Percentiles rank a stretch among this genome's conserved stretches.
These are phyloP conservation scores for Thalassiosira hispida DNA, from an alignment of 352 stramenopile species.

Conservation along the genomic window DNA sequence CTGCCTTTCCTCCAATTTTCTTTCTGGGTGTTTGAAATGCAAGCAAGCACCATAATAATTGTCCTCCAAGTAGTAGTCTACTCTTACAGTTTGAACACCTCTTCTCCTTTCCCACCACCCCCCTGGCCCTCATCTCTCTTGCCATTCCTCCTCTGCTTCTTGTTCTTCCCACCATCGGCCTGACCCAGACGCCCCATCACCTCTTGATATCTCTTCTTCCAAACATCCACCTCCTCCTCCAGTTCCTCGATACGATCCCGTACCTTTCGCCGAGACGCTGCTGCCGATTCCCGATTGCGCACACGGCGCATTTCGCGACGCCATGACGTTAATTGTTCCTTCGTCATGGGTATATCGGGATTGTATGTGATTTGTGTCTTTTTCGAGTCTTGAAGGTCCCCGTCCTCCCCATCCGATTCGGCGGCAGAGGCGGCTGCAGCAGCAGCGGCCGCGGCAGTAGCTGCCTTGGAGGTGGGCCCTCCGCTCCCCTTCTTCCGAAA, in stretches of 20 bases:
- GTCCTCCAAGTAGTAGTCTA: not conserved
- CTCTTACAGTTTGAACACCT: not conserved
- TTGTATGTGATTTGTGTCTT: slow-evolving; percentile 71
- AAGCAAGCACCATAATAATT: not conserved
- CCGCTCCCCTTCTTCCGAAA: slow-evolving; percentile 22
- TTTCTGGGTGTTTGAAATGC: not conserved
- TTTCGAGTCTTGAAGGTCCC: too few relatives aligned
- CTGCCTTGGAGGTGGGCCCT: too few relatives aligned
- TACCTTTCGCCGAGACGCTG: slow-evolving; percentile 66
- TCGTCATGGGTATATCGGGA: slow-evolving; percentile 77
- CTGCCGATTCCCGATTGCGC: slow-evolving; percentile 78
- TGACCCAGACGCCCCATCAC: slow-evolving; percentile 35
- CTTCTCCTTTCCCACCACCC: too few relatives aligned
- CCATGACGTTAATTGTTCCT: slow-evolving; percentile 76
- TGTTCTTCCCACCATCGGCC: slow-evolving; percentile 26
- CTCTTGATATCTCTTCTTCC: slow-evolving; percentile 70
- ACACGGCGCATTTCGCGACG: slow-evolving; percentile 76
- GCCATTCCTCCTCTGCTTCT: slow-evolving; percentile 8
- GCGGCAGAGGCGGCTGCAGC: not conserved
- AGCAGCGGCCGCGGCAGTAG: not conserved
- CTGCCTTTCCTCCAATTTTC: slow-evolving; percentile 1
- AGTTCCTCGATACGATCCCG: slow-evolving; percentile 73
- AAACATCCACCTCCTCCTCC: slow-evolving; percentile 64
- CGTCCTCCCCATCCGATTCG: not conserved
- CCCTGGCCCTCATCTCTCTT: not conserved